These are phyloP conservation scores for Tetrapisispora nanseiensis DNA, from an alignment of 805 yeast genomes.

Conservation along the genomic window DNA sequence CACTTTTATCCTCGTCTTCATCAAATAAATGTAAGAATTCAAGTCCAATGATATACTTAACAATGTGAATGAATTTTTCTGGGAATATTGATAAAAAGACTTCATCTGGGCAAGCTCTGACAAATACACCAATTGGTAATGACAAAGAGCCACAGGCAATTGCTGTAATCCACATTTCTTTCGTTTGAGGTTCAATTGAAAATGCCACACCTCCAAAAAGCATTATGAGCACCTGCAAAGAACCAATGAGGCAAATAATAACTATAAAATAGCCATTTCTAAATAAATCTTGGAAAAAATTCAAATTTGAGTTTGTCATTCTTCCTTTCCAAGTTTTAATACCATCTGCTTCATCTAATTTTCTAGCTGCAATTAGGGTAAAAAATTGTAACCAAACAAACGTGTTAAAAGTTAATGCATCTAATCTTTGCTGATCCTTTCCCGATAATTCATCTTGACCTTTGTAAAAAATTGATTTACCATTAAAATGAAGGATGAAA, in stretches of 20 bases:
- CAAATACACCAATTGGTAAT: conserved; percentile 66
- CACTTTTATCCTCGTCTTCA: conserved; percentile 8
- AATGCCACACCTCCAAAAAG: conserved; percentile 96
- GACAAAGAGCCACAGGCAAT: conserved; percentile 70
- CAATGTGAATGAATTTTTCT: conserved; percentile 24
- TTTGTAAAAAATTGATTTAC: conserved; percentile 47
- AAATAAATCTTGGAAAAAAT: conserved; percentile 73
- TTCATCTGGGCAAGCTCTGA: conserved; percentile 76
- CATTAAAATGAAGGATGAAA: conserved; percentile 72
- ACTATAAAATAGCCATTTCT: conserved; percentile 73
- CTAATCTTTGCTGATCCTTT: conserved; percentile 48
- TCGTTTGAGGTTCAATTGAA: conserved; percentile 68
- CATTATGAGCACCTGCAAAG: conserved; percentile 84
- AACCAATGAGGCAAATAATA: conserved; percentile 68
- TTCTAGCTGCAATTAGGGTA: conserved; percentile 82
- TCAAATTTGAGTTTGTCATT: conserved; percentile 53
- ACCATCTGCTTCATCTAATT: conserved; percentile 80
- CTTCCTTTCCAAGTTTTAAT: conserved; percentile 47
- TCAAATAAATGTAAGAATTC: conserved; percentile 16
- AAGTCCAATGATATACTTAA: conserved; percentile 17
- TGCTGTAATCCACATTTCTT: conserved; percentile 85
- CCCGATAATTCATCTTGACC: conserved; percentile 21
- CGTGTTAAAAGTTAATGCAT: conserved; percentile 85
- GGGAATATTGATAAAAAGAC: conserved; percentile 65
- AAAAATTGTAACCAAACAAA: conserved; percentile 98